A percentile compares a stretch with the other conserved stretches of the same genome.
Evolutionary conservation across 2,329 filamentous ascomycete genomes (phyloP).

Genomic region (Fusarium longipes): DNA sequence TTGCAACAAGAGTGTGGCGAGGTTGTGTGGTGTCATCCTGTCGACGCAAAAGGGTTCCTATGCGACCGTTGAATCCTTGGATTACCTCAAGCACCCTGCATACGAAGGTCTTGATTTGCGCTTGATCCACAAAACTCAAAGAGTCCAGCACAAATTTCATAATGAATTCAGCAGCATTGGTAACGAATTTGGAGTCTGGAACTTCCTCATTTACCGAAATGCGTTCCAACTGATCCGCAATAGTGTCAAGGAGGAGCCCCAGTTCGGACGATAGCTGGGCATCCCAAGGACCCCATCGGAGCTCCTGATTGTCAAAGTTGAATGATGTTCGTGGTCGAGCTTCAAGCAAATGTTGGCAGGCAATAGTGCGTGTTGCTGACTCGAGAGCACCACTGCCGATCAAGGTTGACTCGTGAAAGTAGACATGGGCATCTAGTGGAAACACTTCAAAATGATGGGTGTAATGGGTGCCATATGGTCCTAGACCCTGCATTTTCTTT

Average conservation of each 20-base stretch:
- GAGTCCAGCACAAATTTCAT: conserved; percentile 60
- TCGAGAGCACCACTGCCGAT: conserved; percentile 65
- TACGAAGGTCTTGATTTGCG: conserved; percentile 56
- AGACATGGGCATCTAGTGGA: conserved; percentile 65
- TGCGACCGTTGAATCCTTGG: conserved; percentile 53
- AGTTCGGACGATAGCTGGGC: conserved; percentile 69
- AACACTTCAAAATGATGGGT: conserved; percentile 72
- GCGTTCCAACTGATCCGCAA: conserved; percentile 59
- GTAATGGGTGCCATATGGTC: conserved; percentile 70
- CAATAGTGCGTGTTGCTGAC: conserved; percentile 50
- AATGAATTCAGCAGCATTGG: conserved; percentile 57
- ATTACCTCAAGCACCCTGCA: conserved; percentile 58
- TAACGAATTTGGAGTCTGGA: conserved; percentile 29
- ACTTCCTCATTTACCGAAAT: background rate
- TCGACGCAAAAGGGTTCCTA: conserved; percentile 33
- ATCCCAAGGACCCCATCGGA: conserved; percentile 69
- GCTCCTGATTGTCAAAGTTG: conserved; percentile 59
- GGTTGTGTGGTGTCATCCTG: background rate
- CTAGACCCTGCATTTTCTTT: conserved; percentile 62
- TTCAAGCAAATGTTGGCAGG: conserved; percentile 46
- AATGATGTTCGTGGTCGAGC: conserved; percentile 55
- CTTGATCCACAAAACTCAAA: conserved; percentile 53
- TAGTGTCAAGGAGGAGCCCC: conserved; percentile 69
- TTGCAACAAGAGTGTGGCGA: conserved; percentile 31
- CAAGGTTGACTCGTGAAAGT: conserved; percentile 70